These are phyloP conservation scores for Dactylis glomerata DNA, from an alignment of 176 grass and related monocot species.

Conservation along the genomic window DNA sequence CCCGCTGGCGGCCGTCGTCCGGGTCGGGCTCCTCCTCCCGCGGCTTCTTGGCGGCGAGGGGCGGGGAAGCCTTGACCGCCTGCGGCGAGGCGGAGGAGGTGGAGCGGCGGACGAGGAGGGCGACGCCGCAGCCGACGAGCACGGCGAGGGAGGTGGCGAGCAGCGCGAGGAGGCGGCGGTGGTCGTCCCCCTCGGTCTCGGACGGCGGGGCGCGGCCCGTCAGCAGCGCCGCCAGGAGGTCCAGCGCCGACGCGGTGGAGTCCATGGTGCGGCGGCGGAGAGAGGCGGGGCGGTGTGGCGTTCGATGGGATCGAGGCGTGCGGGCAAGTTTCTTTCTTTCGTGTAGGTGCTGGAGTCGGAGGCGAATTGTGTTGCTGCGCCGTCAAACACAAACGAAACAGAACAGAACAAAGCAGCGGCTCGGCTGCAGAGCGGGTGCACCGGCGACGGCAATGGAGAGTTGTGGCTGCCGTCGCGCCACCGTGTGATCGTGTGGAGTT, in stretches of 20 bases:
- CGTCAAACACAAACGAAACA: too few species aligned
- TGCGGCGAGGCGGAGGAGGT: background rate
- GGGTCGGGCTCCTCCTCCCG: slow-evolving; percentile 39
- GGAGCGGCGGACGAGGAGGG: slow-evolving; percentile 64
- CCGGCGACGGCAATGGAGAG: background rate
- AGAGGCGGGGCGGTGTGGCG: background rate
- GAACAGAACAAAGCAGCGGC: background rate
- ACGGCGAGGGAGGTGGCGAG: slow-evolving; percentile 66
- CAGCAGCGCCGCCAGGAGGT: slow-evolving; percentile 73
- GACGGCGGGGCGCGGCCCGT: slow-evolving; percentile 29
- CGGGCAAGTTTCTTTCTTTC: background rate
- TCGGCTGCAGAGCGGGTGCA: too few species aligned
- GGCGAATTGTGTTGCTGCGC: background rate
- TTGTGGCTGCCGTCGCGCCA: background rate
- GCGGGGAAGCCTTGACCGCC: background rate
- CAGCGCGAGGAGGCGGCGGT: slow-evolving; percentile 46
- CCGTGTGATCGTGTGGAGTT: background rate
- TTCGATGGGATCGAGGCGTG: slow-evolving; percentile 44
- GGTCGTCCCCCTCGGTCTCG: slow-evolving; percentile 15
- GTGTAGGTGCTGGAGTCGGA: background rate
- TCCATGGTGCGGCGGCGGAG: slow-evolving; percentile 16
- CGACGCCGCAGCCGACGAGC: slow-evolving; percentile 71
- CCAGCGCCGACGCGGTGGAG: slow-evolving; percentile 57
- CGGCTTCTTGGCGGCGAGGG: background rate
- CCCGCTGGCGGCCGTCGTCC: slow-evolving; percentile 62